Evolutionary conservation across 169 alveolate species (phyloP).

Genomic region (Cryptosporidium meleagridis): DNA sequence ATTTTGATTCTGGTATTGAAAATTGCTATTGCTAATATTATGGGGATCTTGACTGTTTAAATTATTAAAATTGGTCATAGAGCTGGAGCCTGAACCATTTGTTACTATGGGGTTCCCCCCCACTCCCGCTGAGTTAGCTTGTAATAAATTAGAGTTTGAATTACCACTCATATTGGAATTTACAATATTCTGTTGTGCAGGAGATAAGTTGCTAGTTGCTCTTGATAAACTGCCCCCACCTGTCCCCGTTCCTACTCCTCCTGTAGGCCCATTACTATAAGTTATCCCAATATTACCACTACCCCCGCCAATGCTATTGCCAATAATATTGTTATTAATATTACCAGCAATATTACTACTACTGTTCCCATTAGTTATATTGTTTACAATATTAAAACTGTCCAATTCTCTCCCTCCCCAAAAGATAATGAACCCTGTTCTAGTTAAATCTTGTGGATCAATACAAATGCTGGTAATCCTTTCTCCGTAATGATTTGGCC

Average conservation of each 20-base stretch:
- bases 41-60: neutral
- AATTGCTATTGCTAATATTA: neutral
- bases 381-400: neutral
- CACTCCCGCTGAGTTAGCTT: neutral
- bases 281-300: no score
- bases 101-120: neutral
- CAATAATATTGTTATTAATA: no score
- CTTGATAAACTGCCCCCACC: neutral
- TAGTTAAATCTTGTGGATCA: constrained; percentile 63
- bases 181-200: constrained; percentile 8
- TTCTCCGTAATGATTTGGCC: constrained; percentile 34
- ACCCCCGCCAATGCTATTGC: neutral
- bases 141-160: neutral
- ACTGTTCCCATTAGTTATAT: neutral
- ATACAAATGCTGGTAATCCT: constrained; percentile 59
- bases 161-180: neutral
- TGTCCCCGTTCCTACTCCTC: neutral
- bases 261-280: no score
- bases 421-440: constrained; percentile 62
- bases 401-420: constrained; percentile 74
- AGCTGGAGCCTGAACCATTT: neutral
- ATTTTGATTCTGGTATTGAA: neutral
- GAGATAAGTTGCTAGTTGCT: constrained; percentile 28
- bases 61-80: neutral
- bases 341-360: neutral